Base-by-base conservation (phyloP, 805 yeast genomes). In the Nakazawaea wyomingensis region DNA sequence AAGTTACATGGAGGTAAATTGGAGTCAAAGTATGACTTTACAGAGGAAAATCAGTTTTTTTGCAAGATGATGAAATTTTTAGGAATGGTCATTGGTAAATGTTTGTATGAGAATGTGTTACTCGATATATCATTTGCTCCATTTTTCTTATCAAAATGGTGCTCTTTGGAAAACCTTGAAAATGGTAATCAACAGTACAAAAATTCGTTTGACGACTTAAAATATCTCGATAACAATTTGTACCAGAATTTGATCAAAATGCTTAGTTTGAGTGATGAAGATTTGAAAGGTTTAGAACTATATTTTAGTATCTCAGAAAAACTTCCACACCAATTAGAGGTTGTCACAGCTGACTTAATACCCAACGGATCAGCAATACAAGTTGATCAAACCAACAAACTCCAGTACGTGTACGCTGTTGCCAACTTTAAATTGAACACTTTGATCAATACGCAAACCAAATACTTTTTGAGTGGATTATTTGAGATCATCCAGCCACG, bases 51-150 rank as follows among this genome's bases (percentile, higher is more conserved):
- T 16, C 44, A 44, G 1, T 54, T 54, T 26, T 54, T 54, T 40
- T 37, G 54, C 24, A 54, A 69, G 43, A 56, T 72, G 49, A 45
- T 59, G 49, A 71, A 71, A 53, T 90, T 90, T 53, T 60, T 90
- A 50, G 99, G 99, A 0, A 80, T 73, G 65, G 68, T 89, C 5
- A 69, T 91, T 35, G 99, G 97, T 1, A 91, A 89, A 57, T 90
- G 97, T 54, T 65, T 91, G 3, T 88, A 86, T 57, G 96, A 87
- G 43, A 80, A 80, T 41, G 82, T 89, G 3, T 66, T 91, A 49
- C 77, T 91, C 6, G 95, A 90, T 59, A 75, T 86, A 19, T 74
- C 80, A 14, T 90, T 91, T 71, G 89, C 97, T 0, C 85, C 91
- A 2, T 87, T 88, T 50, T 91, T 91, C 54, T 60, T 93, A 34